Evolutionary conservation across 768 basidiomycete genomes (phyloP), one percentile per base, ranked within the genome.

Genomic region (Auriculariales sp.): DNA sequence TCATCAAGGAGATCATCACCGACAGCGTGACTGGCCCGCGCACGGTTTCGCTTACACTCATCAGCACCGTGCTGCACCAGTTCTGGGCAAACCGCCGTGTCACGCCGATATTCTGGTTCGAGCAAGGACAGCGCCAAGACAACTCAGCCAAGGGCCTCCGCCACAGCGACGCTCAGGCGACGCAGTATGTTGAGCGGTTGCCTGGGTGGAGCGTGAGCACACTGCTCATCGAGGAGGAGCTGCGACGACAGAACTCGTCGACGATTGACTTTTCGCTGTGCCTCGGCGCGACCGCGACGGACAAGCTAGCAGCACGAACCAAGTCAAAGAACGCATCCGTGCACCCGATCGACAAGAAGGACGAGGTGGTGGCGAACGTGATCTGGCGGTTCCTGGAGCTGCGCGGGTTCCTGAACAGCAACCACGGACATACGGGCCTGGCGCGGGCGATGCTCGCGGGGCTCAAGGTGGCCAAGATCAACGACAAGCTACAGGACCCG

Each of bases 401-500:
- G 51, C 72, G 95, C 65, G 91, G 92, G 56, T 95, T 97, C 74
- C 72, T 95, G 51, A 66, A 84, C 54, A 88, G 87, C 61, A 76
- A 83, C 3, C 94, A 98, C 66, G 79, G 75, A 32, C 94, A 95
- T 62, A 87, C 90, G 3, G 74, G 87, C 29, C 70, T 95, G 58
- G 93, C 92, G 34, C 79, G 90, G 51, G 95, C 95, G 6, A 89
- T 97, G 78, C 78, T 87, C 64, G 75, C 73, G 25, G 89, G 89
- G 14, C 71, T 93, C 60, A 76, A 78, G 56, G 72, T 70, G 29
- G 79, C 87, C 4, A 78, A 86, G 32, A 66, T 97, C 57, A 95
- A 93, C 63, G 95, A 99, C 72, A 95, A 95, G 68, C 97, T 98
- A 73, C 95, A 99, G 64, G 95, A 98, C 64, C 78, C 95, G 2